phyloP scores from a whole-genome alignment of 352 stramenopile species.

The Aphanomyces stellatus region DNA sequence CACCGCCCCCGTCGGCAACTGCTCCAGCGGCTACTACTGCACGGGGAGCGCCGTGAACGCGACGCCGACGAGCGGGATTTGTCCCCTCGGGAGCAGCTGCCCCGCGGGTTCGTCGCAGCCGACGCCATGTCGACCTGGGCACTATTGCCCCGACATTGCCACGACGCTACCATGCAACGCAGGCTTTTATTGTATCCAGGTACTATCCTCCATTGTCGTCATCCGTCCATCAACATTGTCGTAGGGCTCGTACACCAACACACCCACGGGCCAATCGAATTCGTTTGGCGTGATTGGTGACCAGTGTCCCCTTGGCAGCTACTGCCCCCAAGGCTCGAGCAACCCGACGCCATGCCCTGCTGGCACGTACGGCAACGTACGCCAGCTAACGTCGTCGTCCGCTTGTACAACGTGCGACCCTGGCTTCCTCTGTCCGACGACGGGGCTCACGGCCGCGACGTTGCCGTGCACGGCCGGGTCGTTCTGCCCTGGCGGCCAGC shows the following conservation, averaged over 20 bases:
- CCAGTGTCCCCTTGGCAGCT: constrained; percentile 60
- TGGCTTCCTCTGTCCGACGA: constrained; percentile 52
- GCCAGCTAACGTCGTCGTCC: constrained; percentile 38
- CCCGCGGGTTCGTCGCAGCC: constrained; percentile 69
- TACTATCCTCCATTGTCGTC: neutral
- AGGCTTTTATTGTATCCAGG: constrained; percentile 84
- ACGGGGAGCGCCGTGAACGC: constrained; percentile 30
- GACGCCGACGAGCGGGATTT: neutral
- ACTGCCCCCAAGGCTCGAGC: constrained; percentile 65
- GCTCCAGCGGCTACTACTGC: constrained; percentile 70
- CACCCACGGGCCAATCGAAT: constrained; percentile 62
- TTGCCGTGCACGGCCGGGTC: constrained; percentile 52
- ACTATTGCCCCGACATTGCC: constrained; percentile 74
- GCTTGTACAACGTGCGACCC: constrained; percentile 62
- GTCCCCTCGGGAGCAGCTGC: constrained; percentile 67
- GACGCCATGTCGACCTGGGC: constrained; percentile 69
- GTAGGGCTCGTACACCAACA: constrained; percentile 59
- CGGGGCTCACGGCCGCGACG: constrained; percentile 37
- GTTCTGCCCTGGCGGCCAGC: constrained; percentile 43
- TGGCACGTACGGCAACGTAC: constrained; percentile 57
- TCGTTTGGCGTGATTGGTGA: constrained; percentile 63
- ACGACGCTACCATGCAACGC: constrained; percentile 55
- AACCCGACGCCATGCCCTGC: constrained; percentile 72
- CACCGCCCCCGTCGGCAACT: constrained; percentile 44
- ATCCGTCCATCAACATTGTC: neutral